Evolutionary conservation across 495 filamentous ascomycete genomes (phyloP).

Genomic region (Xylaria acuta): DNA sequence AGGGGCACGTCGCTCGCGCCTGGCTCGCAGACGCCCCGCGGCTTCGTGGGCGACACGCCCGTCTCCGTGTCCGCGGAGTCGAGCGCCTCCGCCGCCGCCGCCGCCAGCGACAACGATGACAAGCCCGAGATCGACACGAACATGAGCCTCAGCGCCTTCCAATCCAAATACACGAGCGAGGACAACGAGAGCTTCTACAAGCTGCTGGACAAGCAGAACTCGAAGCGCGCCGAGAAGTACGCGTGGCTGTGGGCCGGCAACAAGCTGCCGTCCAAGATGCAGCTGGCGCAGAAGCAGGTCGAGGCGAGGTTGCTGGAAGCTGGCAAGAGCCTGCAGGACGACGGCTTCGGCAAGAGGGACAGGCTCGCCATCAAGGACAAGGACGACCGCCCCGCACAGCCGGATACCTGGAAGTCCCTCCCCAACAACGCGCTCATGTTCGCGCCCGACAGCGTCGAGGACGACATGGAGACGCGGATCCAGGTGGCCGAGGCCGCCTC

Average conservation of each 20-base stretch:
- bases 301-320: constrained; percentile 67
- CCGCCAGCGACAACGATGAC: constrained; percentile 21
- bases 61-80: constrained; percentile 59
- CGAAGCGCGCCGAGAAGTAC: constrained; percentile 78
- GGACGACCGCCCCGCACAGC: constrained; percentile 76
- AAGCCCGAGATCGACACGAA: constrained; percentile 73
- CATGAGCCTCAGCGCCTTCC: constrained; percentile 83
- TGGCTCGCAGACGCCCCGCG: constrained; percentile 56
- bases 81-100: constrained; percentile 32
- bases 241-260: constrained; percentile 89
- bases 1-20: constrained; percentile 43
- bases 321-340: constrained; percentile 48
- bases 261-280: constrained; percentile 84
- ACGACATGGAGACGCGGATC: constrained; percentile 66
- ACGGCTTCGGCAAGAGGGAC: constrained; percentile 57
- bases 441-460: constrained; percentile 70
- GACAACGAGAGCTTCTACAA: constrained; percentile 97
- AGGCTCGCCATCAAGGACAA: constrained; percentile 63
- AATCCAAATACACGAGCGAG: constrained; percentile 92
- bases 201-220: constrained; percentile 89
- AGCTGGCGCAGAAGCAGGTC: constrained; percentile 78
- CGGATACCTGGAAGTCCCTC: constrained; percentile 74
- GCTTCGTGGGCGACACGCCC: constrained; percentile 71
- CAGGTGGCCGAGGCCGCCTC: constrained; percentile 74
- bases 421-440: constrained; percentile 93